Evolutionary conservation across 1,284 basidiomycete genomes (phyloP).

Genomic region (Fomitopsis betulina): DNA sequence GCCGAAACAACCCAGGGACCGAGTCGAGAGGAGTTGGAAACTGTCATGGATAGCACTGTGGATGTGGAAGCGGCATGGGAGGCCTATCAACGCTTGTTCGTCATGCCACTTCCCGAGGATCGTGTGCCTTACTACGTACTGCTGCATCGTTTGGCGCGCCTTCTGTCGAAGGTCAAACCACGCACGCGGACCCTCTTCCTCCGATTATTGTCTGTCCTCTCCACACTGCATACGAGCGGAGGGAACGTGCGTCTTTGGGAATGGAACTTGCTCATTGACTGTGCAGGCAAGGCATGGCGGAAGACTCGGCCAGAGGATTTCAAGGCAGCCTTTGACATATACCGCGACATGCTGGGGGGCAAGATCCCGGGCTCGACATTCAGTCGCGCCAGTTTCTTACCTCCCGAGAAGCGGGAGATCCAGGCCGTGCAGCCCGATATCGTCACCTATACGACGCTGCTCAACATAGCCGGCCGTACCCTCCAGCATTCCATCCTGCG

Average conservation of each 20-base stretch:
- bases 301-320: constrained; percentile 53
- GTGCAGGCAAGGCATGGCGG: constrained; percentile 62
- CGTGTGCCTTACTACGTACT: constrained; percentile 29
- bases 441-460: constrained; percentile 61
- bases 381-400: constrained; percentile 11
- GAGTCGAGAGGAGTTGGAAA: constrained; percentile 1
- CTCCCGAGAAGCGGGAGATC: background rate
- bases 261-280: constrained; percentile 71
- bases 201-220: constrained; percentile 59
- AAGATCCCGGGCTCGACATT: constrained; percentile 40
- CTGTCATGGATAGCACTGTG: constrained; percentile 34
- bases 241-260: constrained; percentile 53
- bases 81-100: constrained; percentile 45
- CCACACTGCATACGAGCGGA: constrained; percentile 46
- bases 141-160: constrained; percentile 56
- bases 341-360: constrained; percentile 48
- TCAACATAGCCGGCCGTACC: constrained; percentile 58
- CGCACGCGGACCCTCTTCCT: constrained; percentile 57
- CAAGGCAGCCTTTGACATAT: constrained; percentile 54
- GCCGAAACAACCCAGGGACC: background rate
- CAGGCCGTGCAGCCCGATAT: constrained; percentile 46
- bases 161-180: constrained; percentile 44
- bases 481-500: constrained; percentile 38
- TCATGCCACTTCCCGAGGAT: constrained; percentile 22
- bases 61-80: constrained; percentile 52